Evolutionary conservation across 2,329 filamentous ascomycete species (phyloP).

Genomic region (Cladosporium colombiae): DNA sequence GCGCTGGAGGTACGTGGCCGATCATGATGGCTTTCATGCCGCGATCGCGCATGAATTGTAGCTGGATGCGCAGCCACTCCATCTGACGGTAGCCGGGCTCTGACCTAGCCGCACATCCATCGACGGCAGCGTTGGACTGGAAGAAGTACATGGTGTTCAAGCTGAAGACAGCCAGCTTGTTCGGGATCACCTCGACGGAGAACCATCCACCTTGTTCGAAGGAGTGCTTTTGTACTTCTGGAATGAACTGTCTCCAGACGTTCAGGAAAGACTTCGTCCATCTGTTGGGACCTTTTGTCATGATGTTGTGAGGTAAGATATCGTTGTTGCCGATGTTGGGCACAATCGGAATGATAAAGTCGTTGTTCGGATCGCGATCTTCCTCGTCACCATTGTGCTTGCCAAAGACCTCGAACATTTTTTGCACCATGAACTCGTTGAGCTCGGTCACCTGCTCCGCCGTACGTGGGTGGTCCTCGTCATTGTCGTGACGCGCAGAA

Average conservation of each 20-base stretch:
- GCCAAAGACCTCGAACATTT: constrained; percentile 74
- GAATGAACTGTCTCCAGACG: constrained; percentile 85
- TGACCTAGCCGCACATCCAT: constrained; percentile 75
- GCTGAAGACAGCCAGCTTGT: constrained; percentile 84
- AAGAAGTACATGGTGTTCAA: constrained; percentile 92
- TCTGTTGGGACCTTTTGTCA: constrained; percentile 78
- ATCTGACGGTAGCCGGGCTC: constrained; percentile 93
- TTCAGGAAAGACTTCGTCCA: constrained; percentile 77
- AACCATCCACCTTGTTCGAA: constrained; percentile 96
- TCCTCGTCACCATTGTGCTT: constrained; percentile 52
- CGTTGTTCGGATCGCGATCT: constrained; percentile 52
- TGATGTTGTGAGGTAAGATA: constrained; percentile 94
- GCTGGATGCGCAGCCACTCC: constrained; percentile 90
- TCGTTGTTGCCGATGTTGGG: constrained; percentile 97
- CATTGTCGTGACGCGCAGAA: constrained; percentile 43
- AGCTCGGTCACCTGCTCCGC: constrained; percentile 72
- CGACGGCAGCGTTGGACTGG: constrained; percentile 86
- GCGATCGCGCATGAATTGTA: constrained; percentile 76
- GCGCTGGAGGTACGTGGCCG: constrained; percentile 89
- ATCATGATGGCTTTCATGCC: constrained; percentile 94
- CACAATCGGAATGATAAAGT: constrained; percentile 74
- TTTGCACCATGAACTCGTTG: constrained; percentile 74
- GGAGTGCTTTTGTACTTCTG: constrained; percentile 85
- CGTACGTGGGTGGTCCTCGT: constrained; percentile 66
- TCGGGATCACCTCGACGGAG: constrained; percentile 85